Evolutionary conservation across 768 basidiomycete genomes (phyloP).

Genomic region (Pleurotus tuber-regium): DNA sequence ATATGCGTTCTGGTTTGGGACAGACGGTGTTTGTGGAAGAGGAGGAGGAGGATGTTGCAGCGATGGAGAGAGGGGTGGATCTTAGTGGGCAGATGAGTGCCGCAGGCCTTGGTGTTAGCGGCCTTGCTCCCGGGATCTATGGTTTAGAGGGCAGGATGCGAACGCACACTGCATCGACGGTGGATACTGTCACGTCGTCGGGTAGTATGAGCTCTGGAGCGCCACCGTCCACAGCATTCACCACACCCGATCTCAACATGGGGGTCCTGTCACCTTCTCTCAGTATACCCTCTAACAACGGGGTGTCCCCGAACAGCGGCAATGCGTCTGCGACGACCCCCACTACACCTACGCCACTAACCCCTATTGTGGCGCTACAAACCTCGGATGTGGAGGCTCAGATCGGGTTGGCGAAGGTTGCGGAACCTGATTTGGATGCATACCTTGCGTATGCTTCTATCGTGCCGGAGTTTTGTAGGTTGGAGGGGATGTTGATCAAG

Average conservation of each 20-base stretch:
- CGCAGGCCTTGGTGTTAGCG: constrained; percentile 22
- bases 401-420: constrained; percentile 77
- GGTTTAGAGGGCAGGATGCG: constrained; percentile 34
- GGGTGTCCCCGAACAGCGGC: constrained; percentile 14
- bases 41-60: constrained; percentile 72
- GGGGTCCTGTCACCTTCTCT: constrained; percentile 21
- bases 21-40: constrained; percentile 62
- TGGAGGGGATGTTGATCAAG: constrained; percentile 79
- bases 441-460: constrained; percentile 85
- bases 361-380: constrained; percentile 68
- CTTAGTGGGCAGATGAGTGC: constrained; percentile 25
- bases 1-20: constrained; percentile 46
- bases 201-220: constrained; percentile 18
- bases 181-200: constrained; percentile 32
- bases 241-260: constrained; percentile 58
- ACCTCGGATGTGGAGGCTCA: constrained; percentile 73
- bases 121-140: constrained; percentile 9
- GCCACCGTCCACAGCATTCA: constrained; percentile 47
- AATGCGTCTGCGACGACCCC: constrained; percentile 32
- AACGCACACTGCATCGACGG: constrained; percentile 49
- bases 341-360: constrained; percentile 56
- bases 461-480: constrained; percentile 77
- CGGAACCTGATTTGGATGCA: constrained; percentile 80
- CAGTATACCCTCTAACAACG: constrained; percentile 20
- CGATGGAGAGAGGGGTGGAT: constrained; percentile 41